phyloP scores from a whole-genome alignment of 345 rosid genomes.

The Hypericum androsaemum region DNA sequence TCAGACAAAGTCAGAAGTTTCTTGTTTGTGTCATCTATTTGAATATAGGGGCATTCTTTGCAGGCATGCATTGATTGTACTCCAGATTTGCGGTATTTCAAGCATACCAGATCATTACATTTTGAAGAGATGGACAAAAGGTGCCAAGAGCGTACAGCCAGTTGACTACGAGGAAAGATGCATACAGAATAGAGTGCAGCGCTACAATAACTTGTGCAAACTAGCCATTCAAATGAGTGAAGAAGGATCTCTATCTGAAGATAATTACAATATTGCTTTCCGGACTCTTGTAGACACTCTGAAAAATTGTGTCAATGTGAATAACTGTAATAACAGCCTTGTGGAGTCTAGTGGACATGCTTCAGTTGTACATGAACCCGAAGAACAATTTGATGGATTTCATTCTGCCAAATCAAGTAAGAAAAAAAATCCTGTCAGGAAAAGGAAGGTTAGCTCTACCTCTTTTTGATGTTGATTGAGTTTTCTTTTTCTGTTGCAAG shows the following conservation, averaged over 20 bases:
- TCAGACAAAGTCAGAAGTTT: conserved; percentile 34
- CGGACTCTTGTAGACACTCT: conserved; percentile 51
- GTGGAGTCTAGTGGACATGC: conserved; percentile 29
- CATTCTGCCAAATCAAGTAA: conserved; percentile 35
- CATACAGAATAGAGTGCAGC: conserved; percentile 41
- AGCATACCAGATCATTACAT: conserved; percentile 48
- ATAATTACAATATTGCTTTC: conserved; percentile 45
- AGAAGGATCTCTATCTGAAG: conserved; percentile 55
- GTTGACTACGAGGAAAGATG: conserved; percentile 39
- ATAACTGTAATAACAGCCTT: conserved; percentile 43
- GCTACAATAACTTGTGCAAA: conserved; percentile 47
- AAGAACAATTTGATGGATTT: conserved; percentile 46
- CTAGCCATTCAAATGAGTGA: conserved; percentile 44
- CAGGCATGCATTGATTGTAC: conserved; percentile 58
- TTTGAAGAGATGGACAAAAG: conserved; percentile 69
- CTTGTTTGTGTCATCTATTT: conserved; percentile 48
- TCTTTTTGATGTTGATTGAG: neutral
- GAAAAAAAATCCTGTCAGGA: conserved; percentile 57
- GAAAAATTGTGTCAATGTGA: conserved; percentile 39
- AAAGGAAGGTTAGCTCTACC: conserved; percentile 41
- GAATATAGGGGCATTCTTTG: conserved; percentile 64
- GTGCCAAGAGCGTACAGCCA: conserved; percentile 39
- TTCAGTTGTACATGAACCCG: conserved; percentile 10
- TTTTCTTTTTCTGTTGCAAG: neutral
- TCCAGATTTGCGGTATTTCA: conserved; percentile 49